Conservation (phyloP, 257 asterid genomes). For the Lycium barbarum region DNA sequence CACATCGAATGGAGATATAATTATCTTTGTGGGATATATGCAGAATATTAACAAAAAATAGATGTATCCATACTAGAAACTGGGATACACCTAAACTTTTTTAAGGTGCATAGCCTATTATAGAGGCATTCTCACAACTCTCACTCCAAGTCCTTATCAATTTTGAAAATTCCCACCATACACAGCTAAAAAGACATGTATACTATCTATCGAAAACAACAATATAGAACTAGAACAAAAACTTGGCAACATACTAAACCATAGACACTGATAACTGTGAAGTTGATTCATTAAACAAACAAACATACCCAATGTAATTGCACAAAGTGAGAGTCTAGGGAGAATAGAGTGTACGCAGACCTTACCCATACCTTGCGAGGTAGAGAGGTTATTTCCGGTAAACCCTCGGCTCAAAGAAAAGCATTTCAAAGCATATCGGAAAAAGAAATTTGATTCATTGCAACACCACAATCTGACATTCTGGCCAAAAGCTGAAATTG, state of each 20-base stretch:
- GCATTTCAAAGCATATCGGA: no score
- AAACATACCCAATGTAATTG: no score
- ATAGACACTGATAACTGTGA: background rate
- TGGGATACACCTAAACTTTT: background rate
- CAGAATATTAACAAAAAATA: background rate
- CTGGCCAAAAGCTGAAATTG: slow-evolving; percentile 15
- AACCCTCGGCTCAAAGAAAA: no score
- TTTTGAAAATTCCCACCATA: background rate
- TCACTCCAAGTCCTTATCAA: background rate
- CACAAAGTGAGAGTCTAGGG: no score
- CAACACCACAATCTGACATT: slow-evolving; percentile 1
- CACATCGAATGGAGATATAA: background rate
- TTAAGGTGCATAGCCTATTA: background rate
- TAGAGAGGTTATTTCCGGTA: no score
- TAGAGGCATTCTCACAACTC: background rate
- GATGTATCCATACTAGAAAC: background rate
- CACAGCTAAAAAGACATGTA: background rate
- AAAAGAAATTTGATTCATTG: background rate
- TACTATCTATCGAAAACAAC: background rate
- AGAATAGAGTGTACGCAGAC: no score
- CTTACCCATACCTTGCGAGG: no score
- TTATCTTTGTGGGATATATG: background rate
- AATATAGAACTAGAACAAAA: background rate
- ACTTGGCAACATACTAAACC: background rate
- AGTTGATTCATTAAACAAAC: background rate